Conservation (phyloP, 2,329 filamentous ascomycete species). For the Ascosphaera apis region DNA sequence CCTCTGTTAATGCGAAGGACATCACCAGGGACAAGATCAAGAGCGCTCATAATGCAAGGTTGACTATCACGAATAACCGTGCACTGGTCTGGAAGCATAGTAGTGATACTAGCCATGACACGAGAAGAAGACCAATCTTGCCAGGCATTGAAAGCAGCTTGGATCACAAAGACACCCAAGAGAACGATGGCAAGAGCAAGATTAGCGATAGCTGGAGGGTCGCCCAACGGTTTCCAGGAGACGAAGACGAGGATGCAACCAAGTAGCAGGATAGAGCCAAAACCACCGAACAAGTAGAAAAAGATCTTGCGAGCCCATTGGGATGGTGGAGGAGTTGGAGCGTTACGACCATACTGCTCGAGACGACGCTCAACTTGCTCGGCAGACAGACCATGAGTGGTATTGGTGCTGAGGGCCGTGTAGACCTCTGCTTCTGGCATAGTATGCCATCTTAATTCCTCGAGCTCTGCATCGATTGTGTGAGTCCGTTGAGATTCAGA, state of each 20-base stretch:
- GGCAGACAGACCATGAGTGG: slow-evolving; percentile 33
- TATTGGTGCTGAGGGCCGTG: slow-evolving; percentile 33
- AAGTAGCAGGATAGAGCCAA: slow-evolving; percentile 45
- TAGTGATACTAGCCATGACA: slow-evolving; percentile 60
- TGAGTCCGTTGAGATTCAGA: neutral
- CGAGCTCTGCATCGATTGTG: slow-evolving; percentile 24
- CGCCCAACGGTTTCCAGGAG: slow-evolving; percentile 50
- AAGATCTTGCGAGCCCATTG: slow-evolving; percentile 33
- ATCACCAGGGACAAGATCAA: slow-evolving; percentile 49
- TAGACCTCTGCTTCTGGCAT: slow-evolving; percentile 35
- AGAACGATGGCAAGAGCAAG: slow-evolving; percentile 51
- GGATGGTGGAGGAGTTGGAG: slow-evolving; percentile 41
- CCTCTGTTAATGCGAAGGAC: slow-evolving; percentile 44
- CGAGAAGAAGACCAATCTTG: slow-evolving; percentile 55
- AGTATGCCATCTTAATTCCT: slow-evolving; percentile 43
- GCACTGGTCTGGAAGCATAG: slow-evolving; percentile 55
- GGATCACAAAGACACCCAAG: slow-evolving; percentile 43
- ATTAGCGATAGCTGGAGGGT: slow-evolving; percentile 50
- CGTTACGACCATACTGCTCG: slow-evolving; percentile 41
- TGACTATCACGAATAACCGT: slow-evolving; percentile 37
- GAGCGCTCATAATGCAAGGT: slow-evolving; percentile 26
- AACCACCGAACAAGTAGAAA: slow-evolving; percentile 56
- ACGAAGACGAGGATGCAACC: slow-evolving; percentile 52
- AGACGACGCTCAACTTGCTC: slow-evolving; percentile 33
- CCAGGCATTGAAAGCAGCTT: slow-evolving; percentile 46